phyloP scores from a whole-genome alignment of 306 rosid genomes.

The Vachellia pachyceras region DNA sequence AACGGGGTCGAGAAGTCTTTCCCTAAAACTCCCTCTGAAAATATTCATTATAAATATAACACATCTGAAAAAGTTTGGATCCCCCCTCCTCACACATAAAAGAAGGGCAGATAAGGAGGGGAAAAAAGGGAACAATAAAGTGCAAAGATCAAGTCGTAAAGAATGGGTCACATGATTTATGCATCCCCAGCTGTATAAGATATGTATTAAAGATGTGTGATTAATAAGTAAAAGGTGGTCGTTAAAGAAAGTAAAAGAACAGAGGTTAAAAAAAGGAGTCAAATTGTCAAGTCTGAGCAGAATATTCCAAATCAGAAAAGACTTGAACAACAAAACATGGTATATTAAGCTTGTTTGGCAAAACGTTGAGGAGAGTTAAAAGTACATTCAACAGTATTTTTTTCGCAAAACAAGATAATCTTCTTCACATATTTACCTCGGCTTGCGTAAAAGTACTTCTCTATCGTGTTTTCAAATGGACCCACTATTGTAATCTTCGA shows the following conservation, averaged over 20 bases:
- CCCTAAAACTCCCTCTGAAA: neutral
- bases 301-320: slow-evolving; percentile 35
- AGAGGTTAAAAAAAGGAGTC: neutral
- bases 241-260: neutral
- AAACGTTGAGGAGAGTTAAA: too few relatives aligned
- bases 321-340: neutral
- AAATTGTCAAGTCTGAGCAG: neutral
- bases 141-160: slow-evolving; percentile 11
- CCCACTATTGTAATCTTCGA: slow-evolving; percentile 22
- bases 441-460: too few relatives aligned
- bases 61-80: slow-evolving; percentile 29
- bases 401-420: too few relatives aligned
- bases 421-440: too few relatives aligned
- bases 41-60: neutral
- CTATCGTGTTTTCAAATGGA: too few relatives aligned
- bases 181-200: slow-evolving; percentile 25
- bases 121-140: neutral
- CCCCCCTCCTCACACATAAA: neutral
- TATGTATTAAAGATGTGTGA: neutral
- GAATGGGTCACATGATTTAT: slow-evolving; percentile 42
- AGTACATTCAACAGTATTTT: too few relatives aligned
- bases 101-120: neutral
- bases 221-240: neutral
- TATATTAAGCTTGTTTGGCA: too few relatives aligned
- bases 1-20: too few relatives aligned